Evolutionary conservation across 306 rosid species (phyloP).

Genomic region (Vigna trinervia): DNA sequence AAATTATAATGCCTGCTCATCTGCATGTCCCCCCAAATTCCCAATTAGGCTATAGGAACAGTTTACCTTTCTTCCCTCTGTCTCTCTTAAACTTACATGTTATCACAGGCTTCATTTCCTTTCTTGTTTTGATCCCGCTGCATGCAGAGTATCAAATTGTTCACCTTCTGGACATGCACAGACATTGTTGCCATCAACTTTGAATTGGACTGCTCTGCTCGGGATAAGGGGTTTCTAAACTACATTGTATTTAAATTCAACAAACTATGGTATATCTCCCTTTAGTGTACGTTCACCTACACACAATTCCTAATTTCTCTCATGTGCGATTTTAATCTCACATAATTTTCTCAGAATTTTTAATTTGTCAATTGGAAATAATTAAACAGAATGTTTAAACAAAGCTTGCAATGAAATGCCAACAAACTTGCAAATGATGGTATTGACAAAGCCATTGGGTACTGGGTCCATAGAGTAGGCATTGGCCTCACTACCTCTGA

Average conservation of each 20-base stretch:
- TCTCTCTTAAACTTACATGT: background rate
- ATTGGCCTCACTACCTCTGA: slow-evolving; percentile 57
- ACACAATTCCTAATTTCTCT: background rate
- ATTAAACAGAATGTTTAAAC: background rate
- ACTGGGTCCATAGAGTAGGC: background rate
- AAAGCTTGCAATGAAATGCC: background rate
- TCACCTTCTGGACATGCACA: slow-evolving; percentile 33
- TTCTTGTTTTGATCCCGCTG: slow-evolving; percentile 1
- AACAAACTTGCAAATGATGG: background rate
- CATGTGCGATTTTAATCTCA: background rate
- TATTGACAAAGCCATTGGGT: background rate
- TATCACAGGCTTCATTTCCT: slow-evolving; percentile 13
- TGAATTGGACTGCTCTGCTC: slow-evolving; percentile 2
- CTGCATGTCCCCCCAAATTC: slow-evolving; percentile 35
- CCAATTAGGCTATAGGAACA: slow-evolving; percentile 18
- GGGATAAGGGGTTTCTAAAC: background rate
- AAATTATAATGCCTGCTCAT: slow-evolving; percentile 8
- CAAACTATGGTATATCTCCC: background rate
- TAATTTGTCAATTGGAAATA: background rate
- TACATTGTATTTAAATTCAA: background rate
- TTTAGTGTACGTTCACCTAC: background rate
- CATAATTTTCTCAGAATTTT: background rate
- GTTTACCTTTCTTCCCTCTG: background rate
- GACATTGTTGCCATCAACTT: slow-evolving; percentile 2
- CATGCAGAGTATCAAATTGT: slow-evolving; percentile 4